Conservation (phyloP, 129 eudicot species). For the Pulicaria dysenterica region DNA sequence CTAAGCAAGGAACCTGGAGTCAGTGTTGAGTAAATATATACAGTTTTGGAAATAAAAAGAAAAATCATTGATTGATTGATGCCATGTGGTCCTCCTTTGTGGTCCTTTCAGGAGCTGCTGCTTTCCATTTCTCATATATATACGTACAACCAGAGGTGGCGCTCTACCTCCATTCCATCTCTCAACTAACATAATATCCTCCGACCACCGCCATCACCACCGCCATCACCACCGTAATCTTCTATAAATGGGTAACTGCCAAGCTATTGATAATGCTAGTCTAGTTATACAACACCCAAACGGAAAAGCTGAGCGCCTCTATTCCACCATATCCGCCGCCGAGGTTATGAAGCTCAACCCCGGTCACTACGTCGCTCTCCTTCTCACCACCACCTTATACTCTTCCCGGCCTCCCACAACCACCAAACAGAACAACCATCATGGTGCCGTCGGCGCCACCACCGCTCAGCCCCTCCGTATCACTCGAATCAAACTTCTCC, state of each 20-base stretch:
- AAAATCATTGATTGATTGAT: slow-evolving; percentile 23
- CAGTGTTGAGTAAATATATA: background rate
- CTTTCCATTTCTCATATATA: slow-evolving; percentile 22
- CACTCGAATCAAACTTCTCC: slow-evolving; percentile 86
- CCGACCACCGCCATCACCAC: slow-evolving; percentile 4
- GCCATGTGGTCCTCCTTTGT: slow-evolving; percentile 33
- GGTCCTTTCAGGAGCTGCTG: slow-evolving; percentile 34
- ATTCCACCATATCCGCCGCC: slow-evolving; percentile 57
- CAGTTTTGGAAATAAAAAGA: slow-evolving; percentile 1
- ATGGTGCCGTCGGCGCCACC: background rate
- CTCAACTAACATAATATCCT: background rate
- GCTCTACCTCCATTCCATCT: background rate
- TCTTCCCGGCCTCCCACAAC: slow-evolving; percentile 28
- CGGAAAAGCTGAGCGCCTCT: slow-evolving; percentile 63
- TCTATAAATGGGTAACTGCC: slow-evolving; percentile 89
- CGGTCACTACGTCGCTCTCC: slow-evolving; percentile 89
- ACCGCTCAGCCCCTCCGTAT: slow-evolving; percentile 51
- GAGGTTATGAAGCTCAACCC: slow-evolving; percentile 88
- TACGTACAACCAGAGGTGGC: background rate
- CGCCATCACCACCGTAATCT: background rate
- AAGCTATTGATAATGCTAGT: slow-evolving; percentile 91
- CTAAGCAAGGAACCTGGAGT: too few relatives aligned
- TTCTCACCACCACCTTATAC: slow-evolving; percentile 81
- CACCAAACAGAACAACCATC: slow-evolving; percentile 5
- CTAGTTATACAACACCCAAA: slow-evolving; percentile 75